Percentiles rank a stretch among this genome's conserved stretches.
phyloP scores from a whole-genome alignment of 208 protist genomes.

The Jaenimonas drosophilae region DNA sequence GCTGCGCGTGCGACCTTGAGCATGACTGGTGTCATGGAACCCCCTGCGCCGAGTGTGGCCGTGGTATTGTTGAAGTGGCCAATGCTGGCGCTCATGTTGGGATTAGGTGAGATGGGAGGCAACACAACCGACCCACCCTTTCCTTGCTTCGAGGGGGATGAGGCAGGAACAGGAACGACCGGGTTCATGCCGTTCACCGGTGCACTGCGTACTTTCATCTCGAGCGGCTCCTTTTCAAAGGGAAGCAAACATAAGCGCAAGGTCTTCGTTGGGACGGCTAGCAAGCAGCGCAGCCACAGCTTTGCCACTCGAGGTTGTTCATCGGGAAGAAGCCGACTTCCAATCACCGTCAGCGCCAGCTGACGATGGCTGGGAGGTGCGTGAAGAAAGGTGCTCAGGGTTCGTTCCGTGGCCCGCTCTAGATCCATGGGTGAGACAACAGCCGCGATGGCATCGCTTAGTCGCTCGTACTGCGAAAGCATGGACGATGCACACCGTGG shows the following conservation, averaged over 20 bases:
- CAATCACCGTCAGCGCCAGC: conserved; percentile 38
- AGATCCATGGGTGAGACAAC: conserved; percentile 5
- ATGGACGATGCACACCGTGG: too few species aligned
- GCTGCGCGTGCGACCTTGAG: too few species aligned
- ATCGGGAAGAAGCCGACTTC: conserved; percentile 28
- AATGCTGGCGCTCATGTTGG: background rate
- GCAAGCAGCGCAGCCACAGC: conserved; percentile 25
- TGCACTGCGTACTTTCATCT: background rate
- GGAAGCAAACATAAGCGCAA: conserved; percentile 16
- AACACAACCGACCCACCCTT: too few species aligned
- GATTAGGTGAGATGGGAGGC: too few species aligned
- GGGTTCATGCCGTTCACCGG: background rate
- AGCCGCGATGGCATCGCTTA: too few species aligned
- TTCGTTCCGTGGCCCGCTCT: conserved; percentile 15
- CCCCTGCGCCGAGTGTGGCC: too few species aligned
- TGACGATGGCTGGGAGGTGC: conserved; percentile 18
- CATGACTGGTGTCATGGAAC: too few species aligned
- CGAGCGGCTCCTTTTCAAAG: conserved; percentile 3
- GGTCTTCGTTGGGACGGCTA: conserved; percentile 9
- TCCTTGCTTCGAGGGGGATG: background rate
- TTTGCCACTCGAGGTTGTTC: conserved; percentile 20
- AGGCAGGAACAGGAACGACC: background rate
- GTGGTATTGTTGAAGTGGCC: too few species aligned
- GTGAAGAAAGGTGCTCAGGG: conserved; percentile 10
- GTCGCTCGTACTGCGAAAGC: too few species aligned